Base-by-base conservation (phyloP, 306 rosid genomes). In the Begonia peltatifolia region DNA sequence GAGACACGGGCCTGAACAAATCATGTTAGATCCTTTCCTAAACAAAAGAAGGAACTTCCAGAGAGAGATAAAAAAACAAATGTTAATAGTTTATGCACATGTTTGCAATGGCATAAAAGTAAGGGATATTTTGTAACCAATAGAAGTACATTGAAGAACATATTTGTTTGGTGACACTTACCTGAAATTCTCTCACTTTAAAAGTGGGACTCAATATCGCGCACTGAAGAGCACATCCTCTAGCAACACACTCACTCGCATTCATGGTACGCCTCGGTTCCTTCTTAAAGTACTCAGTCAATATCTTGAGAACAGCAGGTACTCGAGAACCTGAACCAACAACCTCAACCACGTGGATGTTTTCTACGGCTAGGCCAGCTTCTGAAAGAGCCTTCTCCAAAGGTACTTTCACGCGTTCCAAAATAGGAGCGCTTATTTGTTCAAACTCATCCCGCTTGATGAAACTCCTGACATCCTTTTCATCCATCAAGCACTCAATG, bases 251-350 rank as follows among this genome's bases (percentile, higher is more conserved):
- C 58, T 92, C 99, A 56, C 96, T 86, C 7, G 96, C 94, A 68
- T 92, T 92, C 96, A 92, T 86, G 54, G 99, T 92, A 36, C 99
- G 77, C 73, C 94, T 78, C 25, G 99, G 96, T 66, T 92, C 99
- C 79, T 86, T 92, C 16, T 68, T 67, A 71, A 90, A 86, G 68
- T 86, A 86, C 23, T 86, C 94, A 0, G 93, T 83, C 73, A 92
- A 73, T 61, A 92, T 92, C 63, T 70, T 86, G 55, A 80, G 67
- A 44, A 92, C 36, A 44, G 99, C 92, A 17, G 94, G 99, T 41
- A 92, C 75, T 7, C 96, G 87, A 68, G 99, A 92, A n/a, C 86
- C 96, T 9, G 99, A 92, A 59, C 99, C 99, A 61, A 86, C 86
- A 23, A 90, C 81, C 82, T 90, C 99, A 64, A 90, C 99, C 61